Conservation (phyloP, 2,329 filamentous ascomycete species). For the Mycosphaerella sp. region DNA sequence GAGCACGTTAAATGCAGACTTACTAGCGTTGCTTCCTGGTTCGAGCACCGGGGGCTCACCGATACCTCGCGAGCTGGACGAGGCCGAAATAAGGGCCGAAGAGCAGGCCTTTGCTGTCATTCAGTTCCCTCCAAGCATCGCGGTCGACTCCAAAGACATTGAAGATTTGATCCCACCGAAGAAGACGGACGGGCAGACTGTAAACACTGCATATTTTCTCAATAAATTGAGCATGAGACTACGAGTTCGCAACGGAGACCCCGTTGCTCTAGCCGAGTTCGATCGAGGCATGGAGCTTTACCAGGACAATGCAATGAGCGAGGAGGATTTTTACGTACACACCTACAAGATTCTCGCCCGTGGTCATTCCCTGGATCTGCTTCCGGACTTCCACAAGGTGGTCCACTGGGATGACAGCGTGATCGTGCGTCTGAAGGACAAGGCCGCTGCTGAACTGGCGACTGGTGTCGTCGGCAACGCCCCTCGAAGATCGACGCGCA, state of each 20-base stretch:
- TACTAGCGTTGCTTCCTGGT: too few species aligned
- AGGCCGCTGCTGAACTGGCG: slow-evolving; percentile 5
- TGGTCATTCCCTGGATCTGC: slow-evolving; percentile 8
- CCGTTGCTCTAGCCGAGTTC: slow-evolving; percentile 10
- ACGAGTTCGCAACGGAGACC: slow-evolving; percentile 5
- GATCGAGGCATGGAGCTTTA: slow-evolving; percentile 1
- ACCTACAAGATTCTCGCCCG: slow-evolving; percentile 17
- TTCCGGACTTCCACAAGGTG: slow-evolving; percentile 15
- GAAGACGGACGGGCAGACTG: background rate
- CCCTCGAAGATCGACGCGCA: background rate
- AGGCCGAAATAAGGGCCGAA: too few species aligned
- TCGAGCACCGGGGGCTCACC: too few species aligned
- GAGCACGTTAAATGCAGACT: too few species aligned
- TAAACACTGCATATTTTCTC: slow-evolving; percentile 11
- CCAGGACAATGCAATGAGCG: slow-evolving; percentile 9
- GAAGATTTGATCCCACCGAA: too few species aligned
- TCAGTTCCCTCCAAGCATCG: too few species aligned
- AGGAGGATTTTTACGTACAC: slow-evolving; percentile 17
- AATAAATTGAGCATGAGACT: slow-evolving; percentile 8
- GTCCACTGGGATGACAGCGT: slow-evolving; percentile 17
- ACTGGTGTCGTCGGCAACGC: background rate
- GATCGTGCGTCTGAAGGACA: slow-evolving; percentile 13
- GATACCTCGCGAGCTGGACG: too few species aligned
- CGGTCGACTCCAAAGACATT: too few species aligned
- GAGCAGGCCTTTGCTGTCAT: too few species aligned